Conservation (phyloP, 1,284 basidiomycete genomes). For the Sporisorium scitamineum region DNA sequence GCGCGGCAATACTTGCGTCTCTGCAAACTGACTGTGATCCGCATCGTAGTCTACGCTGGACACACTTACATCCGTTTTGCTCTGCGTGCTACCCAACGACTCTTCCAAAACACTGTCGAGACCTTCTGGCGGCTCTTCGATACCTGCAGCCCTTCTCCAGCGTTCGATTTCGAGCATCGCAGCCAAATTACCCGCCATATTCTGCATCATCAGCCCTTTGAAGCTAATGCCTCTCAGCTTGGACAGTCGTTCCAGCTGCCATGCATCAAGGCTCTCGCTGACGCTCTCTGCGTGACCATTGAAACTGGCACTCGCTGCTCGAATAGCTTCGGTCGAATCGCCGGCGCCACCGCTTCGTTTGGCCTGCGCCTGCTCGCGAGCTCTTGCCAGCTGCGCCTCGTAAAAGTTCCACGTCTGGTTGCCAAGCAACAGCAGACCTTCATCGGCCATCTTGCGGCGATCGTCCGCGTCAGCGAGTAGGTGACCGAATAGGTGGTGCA, state of each 20-base stretch:
- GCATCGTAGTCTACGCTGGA: constrained; percentile 39
- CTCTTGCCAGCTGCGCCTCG: constrained; percentile 35
- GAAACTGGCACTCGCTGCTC: constrained; percentile 8
- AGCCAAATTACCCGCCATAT: constrained; percentile 46
- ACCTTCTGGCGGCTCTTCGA: constrained; percentile 19
- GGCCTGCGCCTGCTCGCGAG: constrained; percentile 24
- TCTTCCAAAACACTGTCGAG: constrained; percentile 16
- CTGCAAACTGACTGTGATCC: constrained; percentile 40
- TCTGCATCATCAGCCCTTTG: constrained; percentile 49
- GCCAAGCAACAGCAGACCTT: constrained; percentile 41
- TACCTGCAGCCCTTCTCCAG: constrained; percentile 35
- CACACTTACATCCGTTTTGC: constrained; percentile 11
- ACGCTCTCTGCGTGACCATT: constrained; percentile 4
- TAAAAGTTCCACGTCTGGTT: constrained; percentile 45
- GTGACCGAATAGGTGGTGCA: constrained; percentile 48
- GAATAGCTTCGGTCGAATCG: constrained; percentile 35
- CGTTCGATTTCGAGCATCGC: constrained; percentile 50
- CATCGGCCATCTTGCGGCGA: constrained; percentile 20
- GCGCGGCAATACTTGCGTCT: constrained; percentile 20
- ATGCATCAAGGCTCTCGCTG: constrained; percentile 23
- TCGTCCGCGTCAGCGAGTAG: constrained; percentile 28
- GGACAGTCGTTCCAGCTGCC: constrained; percentile 25
- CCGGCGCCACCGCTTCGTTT: constrained; percentile 1
- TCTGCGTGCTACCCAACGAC: constrained; percentile 9
- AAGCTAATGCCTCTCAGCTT: constrained; percentile 37